A percentile compares a stretch with the other conserved stretches of the same genome.
Evolutionary conservation across 805 yeast species (phyloP).

Genomic region (Schwanniomyces sp.): DNA sequence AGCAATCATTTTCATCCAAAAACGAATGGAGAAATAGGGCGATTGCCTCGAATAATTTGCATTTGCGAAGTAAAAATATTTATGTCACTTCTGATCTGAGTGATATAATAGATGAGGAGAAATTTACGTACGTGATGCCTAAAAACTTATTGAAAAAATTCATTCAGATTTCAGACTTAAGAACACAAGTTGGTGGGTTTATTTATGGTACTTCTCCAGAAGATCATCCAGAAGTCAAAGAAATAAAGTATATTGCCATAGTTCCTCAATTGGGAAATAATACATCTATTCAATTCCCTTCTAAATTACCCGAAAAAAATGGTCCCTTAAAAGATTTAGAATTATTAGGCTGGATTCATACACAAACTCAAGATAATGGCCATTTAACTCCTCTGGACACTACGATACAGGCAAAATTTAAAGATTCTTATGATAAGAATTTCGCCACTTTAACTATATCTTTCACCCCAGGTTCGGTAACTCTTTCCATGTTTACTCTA

Average conservation of each 20-base stretch:
- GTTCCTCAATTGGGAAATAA: constrained; percentile 86
- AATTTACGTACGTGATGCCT: constrained; percentile 76
- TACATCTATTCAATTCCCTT: constrained; percentile 63
- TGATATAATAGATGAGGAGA: constrained; percentile 44
- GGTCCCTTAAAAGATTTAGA: constrained; percentile 50
- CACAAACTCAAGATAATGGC: constrained; percentile 67
- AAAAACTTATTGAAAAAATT: constrained; percentile 75
- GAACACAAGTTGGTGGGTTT: constrained; percentile 80
- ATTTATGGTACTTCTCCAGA: constrained; percentile 77
- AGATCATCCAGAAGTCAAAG: constrained; percentile 79
- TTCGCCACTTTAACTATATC: constrained; percentile 64
- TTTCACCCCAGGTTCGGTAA: constrained; percentile 81
- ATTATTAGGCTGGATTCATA: constrained; percentile 93
- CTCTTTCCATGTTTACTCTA: constrained; percentile 65
- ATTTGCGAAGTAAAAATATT: constrained; percentile 68
- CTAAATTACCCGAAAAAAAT: constrained; percentile 37
- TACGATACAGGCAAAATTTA: constrained; percentile 51
- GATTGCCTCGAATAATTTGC: constrained; percentile 69
- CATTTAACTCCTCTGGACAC: constrained; percentile 71
- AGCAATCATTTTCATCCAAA: constrained; percentile 75
- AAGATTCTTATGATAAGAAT: constrained; percentile 37
- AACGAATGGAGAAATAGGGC: constrained; percentile 93
- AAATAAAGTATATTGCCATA: constrained; percentile 69
- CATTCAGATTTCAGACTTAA: constrained; percentile 74
- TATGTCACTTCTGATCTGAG: constrained; percentile 59